A percentile compares a stretch with the other conserved stretches of the same genome.
These are phyloP conservation scores for Clonostachys rhizophaga DNA, from an alignment of 2,329 filamentous ascomycete species.

Conservation along the genomic window DNA sequence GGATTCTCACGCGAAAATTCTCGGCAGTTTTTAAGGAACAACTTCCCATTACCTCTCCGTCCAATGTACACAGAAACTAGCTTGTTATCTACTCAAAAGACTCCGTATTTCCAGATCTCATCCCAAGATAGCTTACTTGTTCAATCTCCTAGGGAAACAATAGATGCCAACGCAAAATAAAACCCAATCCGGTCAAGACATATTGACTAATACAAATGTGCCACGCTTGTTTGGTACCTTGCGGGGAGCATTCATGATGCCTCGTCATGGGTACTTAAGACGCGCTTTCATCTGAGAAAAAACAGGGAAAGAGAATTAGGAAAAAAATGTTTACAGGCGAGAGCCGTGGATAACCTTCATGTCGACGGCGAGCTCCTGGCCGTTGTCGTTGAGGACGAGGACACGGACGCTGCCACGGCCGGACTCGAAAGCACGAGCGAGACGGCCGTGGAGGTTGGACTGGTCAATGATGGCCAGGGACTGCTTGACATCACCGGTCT, in stretches of 20 bases:
- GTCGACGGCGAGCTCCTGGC: slow-evolving; percentile 93
- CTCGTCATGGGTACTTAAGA: too few species aligned
- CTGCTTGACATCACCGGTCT: slow-evolving; percentile 98
- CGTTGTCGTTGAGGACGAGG: slow-evolving; percentile 90
- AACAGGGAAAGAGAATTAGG: not conserved
- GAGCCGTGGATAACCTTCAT: slow-evolving; percentile 95
- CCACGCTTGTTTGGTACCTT: too few species aligned
- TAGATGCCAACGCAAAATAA: too few species aligned
- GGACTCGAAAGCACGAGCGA: slow-evolving; percentile 79
- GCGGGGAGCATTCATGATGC: too few species aligned
- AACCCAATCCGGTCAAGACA: too few species aligned
- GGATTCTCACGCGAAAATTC: too few species aligned
- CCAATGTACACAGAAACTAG: not conserved
- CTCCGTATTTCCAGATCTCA: not conserved
- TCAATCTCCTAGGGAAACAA: too few species aligned
- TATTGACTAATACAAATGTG: too few species aligned
- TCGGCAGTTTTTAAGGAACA: not conserved
- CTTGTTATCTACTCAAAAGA: slow-evolving; percentile 2
- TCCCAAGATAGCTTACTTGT: not conserved
- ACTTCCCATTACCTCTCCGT: not conserved
- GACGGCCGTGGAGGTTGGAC: slow-evolving; percentile 79
- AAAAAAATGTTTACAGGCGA: slow-evolving; percentile 44
- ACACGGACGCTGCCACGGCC: slow-evolving; percentile 92
- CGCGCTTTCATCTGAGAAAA: not conserved
- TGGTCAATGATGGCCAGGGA: slow-evolving; percentile 90